These are phyloP conservation scores for Sistotremastrum suecicum DNA, from an alignment of 768 basidiomycete genomes.

Conservation along the genomic window DNA sequence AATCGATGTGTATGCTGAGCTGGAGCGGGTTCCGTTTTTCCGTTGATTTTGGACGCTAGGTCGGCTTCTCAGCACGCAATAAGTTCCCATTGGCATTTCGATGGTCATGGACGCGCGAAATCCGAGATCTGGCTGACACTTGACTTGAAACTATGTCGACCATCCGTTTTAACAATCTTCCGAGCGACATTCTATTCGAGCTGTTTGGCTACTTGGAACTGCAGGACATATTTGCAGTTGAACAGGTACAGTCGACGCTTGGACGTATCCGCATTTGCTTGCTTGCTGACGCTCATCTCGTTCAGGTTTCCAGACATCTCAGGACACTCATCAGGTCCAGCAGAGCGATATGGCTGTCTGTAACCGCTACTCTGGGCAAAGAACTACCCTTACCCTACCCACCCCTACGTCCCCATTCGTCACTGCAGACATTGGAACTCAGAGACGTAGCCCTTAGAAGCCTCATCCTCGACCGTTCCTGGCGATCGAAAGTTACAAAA, in stretches of 20 bases:
- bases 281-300: background rate
- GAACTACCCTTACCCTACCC: conserved; percentile 1
- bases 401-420: conserved; percentile 2
- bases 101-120: no score
- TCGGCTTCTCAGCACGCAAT: no score
- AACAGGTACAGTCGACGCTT: background rate
- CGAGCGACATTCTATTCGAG: conserved; percentile 4
- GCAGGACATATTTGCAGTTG: conserved; percentile 2
- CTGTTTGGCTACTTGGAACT: conserved; percentile 1
- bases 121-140: no score
- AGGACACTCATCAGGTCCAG: conserved; percentile 1
- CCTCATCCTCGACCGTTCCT: conserved; percentile 2
- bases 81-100: no score
- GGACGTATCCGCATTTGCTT: background rate
- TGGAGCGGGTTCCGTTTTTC: background rate
- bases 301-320: background rate
- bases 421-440: background rate
- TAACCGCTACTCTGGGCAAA: background rate
- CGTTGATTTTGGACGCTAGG: no score
- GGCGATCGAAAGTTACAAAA: conserved; percentile 1
- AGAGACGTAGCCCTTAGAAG: background rate
- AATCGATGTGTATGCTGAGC: background rate
- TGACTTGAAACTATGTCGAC: no score
- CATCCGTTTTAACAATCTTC: background rate
- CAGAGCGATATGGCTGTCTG: background rate